Evolutionary conservation across 805 yeast genomes (phyloP), one percentile per base, ranked within the genome.

Genomic region (Pichia ethanolica): DNA sequence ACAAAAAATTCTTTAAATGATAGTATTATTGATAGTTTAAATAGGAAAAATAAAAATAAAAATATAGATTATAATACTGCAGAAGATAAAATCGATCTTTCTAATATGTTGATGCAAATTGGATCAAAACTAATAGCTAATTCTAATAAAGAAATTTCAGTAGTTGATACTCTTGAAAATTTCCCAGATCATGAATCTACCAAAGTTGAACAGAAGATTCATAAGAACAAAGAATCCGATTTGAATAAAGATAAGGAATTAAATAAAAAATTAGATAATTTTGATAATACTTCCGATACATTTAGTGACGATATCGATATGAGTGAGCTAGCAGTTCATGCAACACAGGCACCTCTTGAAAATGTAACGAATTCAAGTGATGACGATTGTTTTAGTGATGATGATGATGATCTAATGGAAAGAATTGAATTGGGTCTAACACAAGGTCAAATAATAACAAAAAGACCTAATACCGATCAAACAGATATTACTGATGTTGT

Each of bases 11-110:
- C 61, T 2, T 47, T 56, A 33, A 57, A 62, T 51, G 61, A 62
- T 33, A 63, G 63, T 43, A 52, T 54, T 54, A 49, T 71, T 9
- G 75, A 75, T 3, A 59, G 69, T 12, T 55, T 74, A 10, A 51
- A 52, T 40, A 64, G 77, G 47, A 59, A 75, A 27, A 71, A 68
- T 50, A 69, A 76, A 7, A 14, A 20, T 12, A 34, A 41, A 34
- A 28, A 38, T n/a, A 34, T 11, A 34, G 6, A 25, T 7, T 11
- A 14, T 11, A 37, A 39, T 26, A 14, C 41, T 20, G 26, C 20
- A 8, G 27, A 47, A 5, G 46, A 25, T 11, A 50, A 47, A 11
- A 52, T 50, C 35, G 59, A 60, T 44, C 59, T 63, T 7, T 62
- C 67, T 7, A 59, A 60, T 48, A 41, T 61, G 49, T 46, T 63